phyloP scores from a whole-genome alignment of 257 asterid species.

The Nicotiana undulata region DNA sequence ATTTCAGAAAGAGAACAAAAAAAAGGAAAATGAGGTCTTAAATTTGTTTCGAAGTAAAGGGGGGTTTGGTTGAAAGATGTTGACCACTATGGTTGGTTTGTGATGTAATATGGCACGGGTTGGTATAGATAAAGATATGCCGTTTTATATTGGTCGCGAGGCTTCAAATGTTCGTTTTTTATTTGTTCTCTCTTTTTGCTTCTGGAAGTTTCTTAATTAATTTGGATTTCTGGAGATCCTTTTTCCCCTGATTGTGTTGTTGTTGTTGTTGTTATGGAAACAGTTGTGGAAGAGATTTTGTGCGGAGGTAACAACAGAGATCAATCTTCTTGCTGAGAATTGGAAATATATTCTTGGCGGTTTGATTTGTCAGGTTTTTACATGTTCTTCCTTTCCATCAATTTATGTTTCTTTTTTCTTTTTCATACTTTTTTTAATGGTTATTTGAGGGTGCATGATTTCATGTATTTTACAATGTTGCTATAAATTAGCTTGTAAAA shows the following conservation, averaged over 20 bases:
- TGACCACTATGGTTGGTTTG: conserved; percentile 26
- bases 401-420: not conserved
- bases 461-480: not conserved
- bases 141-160: no score
- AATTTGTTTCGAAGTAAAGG: not conserved
- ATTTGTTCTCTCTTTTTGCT: no score
- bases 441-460: not conserved
- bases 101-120: conserved; percentile 67
- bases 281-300: no score
- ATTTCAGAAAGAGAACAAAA: not conserved
- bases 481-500: not conserved
- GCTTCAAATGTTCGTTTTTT: no score
- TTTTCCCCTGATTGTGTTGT: no score
- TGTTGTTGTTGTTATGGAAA: no score
- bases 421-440: not conserved
- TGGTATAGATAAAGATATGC: no score
- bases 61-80: conserved; percentile 23
- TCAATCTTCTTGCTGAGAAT: conserved; percentile 73
- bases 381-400: not conserved
- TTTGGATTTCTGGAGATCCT: no score
- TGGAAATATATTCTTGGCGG: conserved; percentile 80
- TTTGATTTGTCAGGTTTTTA: conserved; percentile 43
- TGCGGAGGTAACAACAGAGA: conserved; percentile 54
- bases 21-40: not conserved
- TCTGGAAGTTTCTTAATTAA: no score